These are phyloP conservation scores for Rhodomyrtus psidioides DNA, from an alignment of 441 rosid genomes.

Conservation along the genomic window DNA sequence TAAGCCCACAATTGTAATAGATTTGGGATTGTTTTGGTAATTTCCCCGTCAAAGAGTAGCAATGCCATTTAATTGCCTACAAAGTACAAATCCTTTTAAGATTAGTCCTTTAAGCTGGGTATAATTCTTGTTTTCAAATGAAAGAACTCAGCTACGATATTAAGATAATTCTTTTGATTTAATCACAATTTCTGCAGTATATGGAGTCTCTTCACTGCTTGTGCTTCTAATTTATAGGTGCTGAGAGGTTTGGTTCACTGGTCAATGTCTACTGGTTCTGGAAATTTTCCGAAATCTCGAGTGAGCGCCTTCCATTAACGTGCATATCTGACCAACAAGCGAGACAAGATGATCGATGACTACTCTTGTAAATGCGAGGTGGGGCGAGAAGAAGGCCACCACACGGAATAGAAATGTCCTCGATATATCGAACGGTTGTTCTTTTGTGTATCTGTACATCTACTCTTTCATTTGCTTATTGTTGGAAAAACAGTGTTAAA, in stretches of 20 bases:
- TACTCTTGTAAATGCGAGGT: neutral
- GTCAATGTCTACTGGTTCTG: neutral
- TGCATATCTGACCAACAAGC: neutral
- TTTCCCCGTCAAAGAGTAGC: too few species aligned
- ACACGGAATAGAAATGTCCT: neutral
- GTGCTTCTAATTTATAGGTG: neutral
- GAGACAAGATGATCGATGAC: neutral
- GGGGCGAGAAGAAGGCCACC: neutral
- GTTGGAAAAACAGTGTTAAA: too few species aligned
- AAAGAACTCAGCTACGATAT: neutral
- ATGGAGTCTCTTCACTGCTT: neutral
- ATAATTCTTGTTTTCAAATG: neutral
- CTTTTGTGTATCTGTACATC: neutral
- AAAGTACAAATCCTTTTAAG: neutral
- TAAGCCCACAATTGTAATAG: too few species aligned
- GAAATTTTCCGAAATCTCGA: neutral
- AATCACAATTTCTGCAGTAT: neutral
- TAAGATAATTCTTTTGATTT: neutral
- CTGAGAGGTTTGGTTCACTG: neutral
- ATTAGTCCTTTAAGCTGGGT: neutral
- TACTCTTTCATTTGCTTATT: neutral
- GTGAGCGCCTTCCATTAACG: neutral
- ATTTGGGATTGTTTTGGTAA: too few species aligned
- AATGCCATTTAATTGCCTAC: neutral
- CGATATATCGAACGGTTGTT: neutral